Conservation (phyloP, 1,284 basidiomycete species). For the Ustilago tritici region DNA sequence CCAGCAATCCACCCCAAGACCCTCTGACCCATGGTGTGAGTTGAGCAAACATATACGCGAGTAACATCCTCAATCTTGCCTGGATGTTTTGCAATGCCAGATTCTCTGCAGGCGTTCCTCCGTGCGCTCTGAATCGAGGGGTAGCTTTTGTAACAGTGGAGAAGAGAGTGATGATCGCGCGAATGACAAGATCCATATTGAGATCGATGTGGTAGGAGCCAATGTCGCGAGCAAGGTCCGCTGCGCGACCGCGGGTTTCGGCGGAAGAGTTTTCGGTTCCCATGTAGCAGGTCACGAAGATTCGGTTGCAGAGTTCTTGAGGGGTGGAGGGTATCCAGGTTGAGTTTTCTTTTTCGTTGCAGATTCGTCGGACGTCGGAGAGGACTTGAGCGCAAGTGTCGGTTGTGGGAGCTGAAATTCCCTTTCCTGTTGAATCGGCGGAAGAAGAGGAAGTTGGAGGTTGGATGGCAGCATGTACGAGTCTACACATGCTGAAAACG, state of each 20-base stretch:
- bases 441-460: not conserved
- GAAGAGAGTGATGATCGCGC: slow-evolving; percentile 86
- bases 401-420: slow-evolving; percentile 25
- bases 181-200: slow-evolving; percentile 94
- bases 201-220: slow-evolving; percentile 87
- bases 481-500: slow-evolving; percentile 93
- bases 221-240: slow-evolving; percentile 85
- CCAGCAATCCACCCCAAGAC: slow-evolving; percentile 84
- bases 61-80: slow-evolving; percentile 91
- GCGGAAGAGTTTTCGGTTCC: slow-evolving; percentile 93
- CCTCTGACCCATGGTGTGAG: slow-evolving; percentile 93
- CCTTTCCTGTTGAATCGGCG: not conserved
- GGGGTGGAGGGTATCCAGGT: slow-evolving; percentile 86
- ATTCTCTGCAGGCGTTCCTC: slow-evolving; percentile 89
- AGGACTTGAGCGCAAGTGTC: slow-evolving; percentile 85
- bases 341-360: slow-evolving; percentile 83
- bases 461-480: slow-evolving; percentile 79
- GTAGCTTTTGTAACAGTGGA: slow-evolving; percentile 82
- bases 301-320: slow-evolving; percentile 83
- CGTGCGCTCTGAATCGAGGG: slow-evolving; percentile 88
- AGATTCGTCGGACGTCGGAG: slow-evolving; percentile 87
- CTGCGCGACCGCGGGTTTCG: slow-evolving; percentile 88
- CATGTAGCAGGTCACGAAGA: slow-evolving; percentile 99
- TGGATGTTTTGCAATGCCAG: slow-evolving; percentile 98
- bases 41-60: slow-evolving; percentile 97